Base-by-base conservation (phyloP, 352 stramenopile species). In the Pythium guiyangense region DNA sequence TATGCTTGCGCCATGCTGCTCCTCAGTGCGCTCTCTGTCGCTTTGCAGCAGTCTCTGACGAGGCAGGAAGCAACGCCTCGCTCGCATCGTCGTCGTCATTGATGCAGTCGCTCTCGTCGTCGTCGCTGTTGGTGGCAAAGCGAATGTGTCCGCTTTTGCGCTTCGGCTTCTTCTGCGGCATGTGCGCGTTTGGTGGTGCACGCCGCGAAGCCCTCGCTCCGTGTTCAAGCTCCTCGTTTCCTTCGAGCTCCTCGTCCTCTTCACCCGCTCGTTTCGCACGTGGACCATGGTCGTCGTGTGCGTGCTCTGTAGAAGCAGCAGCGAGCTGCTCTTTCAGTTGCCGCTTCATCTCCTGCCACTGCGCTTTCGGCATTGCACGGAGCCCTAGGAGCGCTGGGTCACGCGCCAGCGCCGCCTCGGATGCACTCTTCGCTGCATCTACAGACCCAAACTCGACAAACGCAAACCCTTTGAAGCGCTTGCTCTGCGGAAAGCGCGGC, bases 381-480 rank as follows among this genome's bases (percentile, higher is more conserved):
- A 91, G 69, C 18, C 72, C 74, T 0, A 49, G 49, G 20, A 86
- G 50, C 35, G 68, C 51, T 12, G 49, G 20, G 14, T 79, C 63
- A 6, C 26, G 53, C 12, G 55, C 49, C 2, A 27, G 59, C 26
- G 63, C 57, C 3, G 66, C 73, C 44, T 57, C 53, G 40, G 73
- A 39, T 2, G 66, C 72, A 44, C 66, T 14, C 6, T 68, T 43
- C 2, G 73, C 73, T 6, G 69, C 53, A 17, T 67, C 68, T 34
- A 52, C 52, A 0, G 74, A 67, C 3, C 72, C 66, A 51, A 92
- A 92, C 67, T 92, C 82, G 25, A 90, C 74, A n/a, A 92, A 92
- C 29, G 73, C 82, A 71, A 92, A 92, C 9, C 82, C 82, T 59
- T 92, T 92, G 50, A 92, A 89, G 63, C 76, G 74, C 37, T 75